Evolutionary conservation across 805 yeast species (phyloP).

Genomic region (Hanseniaspora valbyensis): DNA sequence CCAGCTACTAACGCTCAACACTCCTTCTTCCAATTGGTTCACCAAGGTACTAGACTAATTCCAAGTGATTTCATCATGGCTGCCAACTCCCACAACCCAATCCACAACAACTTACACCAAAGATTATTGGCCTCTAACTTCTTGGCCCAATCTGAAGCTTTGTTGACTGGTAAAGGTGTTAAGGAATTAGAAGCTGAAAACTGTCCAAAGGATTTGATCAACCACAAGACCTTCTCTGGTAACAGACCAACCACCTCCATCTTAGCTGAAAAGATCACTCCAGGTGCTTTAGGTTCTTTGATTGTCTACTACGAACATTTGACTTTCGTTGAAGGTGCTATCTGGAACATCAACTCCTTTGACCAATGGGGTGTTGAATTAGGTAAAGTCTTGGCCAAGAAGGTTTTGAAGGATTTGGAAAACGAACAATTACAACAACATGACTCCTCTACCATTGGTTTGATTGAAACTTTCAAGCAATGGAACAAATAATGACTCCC

Average conservation of each 20-base stretch:
- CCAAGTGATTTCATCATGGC: constrained; percentile 96
- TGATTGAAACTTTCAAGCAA: constrained; percentile 88
- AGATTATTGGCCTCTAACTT: constrained; percentile 97
- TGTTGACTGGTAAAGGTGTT: constrained; percentile 88
- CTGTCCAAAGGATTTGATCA: constrained; percentile 71
- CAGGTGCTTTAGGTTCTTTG: constrained; percentile 89
- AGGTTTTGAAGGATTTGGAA: constrained; percentile 79
- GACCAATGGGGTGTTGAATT: constrained; percentile 99
- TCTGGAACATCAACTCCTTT: constrained; percentile 98
- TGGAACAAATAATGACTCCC: constrained; percentile 39
- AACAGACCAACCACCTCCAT: constrained; percentile 98
- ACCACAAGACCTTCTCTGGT: constrained; percentile 94
- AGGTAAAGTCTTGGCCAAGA: constrained; percentile 96
- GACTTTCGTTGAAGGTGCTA: constrained; percentile 96
- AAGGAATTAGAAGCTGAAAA: constrained; percentile 81
- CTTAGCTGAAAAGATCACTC: constrained; percentile 89
- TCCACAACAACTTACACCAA: constrained; percentile 88
- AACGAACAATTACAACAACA: constrained; percentile 52
- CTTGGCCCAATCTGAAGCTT: constrained; percentile 96
- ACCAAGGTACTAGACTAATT: constrained; percentile 95
- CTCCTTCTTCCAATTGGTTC: constrained; percentile 98
- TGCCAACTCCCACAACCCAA: constrained; percentile 96
- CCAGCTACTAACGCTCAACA: constrained; percentile 99
- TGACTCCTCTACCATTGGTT: constrained; percentile 82
- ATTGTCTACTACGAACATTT: constrained; percentile 97